phyloP scores from a whole-genome alignment of 768 basidiomycete species.

The Termitomyces titanicus region DNA sequence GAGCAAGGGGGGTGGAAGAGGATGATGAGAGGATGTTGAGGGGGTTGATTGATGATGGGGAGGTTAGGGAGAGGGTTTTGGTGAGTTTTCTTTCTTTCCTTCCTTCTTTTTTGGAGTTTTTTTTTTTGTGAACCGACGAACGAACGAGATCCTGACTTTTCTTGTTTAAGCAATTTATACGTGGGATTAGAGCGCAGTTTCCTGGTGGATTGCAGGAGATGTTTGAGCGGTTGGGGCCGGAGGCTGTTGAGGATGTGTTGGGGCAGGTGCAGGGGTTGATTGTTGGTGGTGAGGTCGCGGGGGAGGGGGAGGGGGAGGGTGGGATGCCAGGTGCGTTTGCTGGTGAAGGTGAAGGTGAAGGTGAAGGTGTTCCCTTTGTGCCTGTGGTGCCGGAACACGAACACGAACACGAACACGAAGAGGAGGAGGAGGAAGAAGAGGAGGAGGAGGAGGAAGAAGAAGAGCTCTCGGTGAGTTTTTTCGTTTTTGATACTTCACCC shows the following conservation, averaged over 20 bases:
- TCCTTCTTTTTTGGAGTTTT: too few species aligned
- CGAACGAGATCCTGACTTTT: too few species aligned
- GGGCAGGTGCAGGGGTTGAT: constrained; percentile 32
- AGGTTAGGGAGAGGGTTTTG: constrained; percentile 33
- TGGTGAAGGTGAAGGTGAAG: constrained; percentile 11
- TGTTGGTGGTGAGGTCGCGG: too few species aligned
- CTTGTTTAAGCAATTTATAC: constrained; percentile 43
- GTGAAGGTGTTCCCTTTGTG: neutral
- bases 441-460: constrained; percentile 20
- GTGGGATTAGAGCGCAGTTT: constrained; percentile 46
- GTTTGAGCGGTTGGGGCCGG: constrained; percentile 51
- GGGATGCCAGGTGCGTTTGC: constrained; percentile 42
- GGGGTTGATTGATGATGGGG: constrained; percentile 54
- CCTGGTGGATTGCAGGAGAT: constrained; percentile 68
- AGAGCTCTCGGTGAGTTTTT: neutral
- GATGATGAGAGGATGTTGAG: constrained; percentile 51
- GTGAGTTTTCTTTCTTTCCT: constrained; percentile 37
- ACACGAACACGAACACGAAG: constrained; percentile 16
- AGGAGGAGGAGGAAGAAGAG: constrained; percentile 30
- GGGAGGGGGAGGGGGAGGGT: constrained; percentile 22
- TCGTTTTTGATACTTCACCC: neutral
- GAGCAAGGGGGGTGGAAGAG: constrained; percentile 29
- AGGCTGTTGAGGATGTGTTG: constrained; percentile 60
- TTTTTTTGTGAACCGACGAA: too few species aligned
- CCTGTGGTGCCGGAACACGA: too few species aligned